These are phyloP conservation scores for Aspergillus candidus DNA, from an alignment of 2,329 filamentous ascomycete species.

Conservation along the genomic window DNA sequence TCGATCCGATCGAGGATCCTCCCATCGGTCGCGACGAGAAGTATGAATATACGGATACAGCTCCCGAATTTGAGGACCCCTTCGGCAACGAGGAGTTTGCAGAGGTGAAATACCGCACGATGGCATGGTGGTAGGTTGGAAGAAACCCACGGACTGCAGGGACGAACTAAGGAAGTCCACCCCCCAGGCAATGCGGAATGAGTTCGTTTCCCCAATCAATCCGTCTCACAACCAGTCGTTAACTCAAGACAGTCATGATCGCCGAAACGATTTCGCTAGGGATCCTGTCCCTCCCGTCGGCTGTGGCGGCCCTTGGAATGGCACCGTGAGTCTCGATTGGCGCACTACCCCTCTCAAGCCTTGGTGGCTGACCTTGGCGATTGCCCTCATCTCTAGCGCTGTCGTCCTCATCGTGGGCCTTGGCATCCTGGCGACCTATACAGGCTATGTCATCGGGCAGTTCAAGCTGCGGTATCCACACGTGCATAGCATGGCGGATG, in stretches of 20 bases:
- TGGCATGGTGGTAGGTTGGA: slow-evolving; percentile 35
- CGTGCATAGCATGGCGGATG: slow-evolving; percentile 61
- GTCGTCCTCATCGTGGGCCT: slow-evolving; percentile 44
- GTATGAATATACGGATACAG: background rate
- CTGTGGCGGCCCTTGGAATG: slow-evolving; percentile 46
- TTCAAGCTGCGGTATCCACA: slow-evolving; percentile 51
- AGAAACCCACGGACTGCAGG: too few relatives aligned
- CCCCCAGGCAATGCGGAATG: slow-evolving; percentile 34
- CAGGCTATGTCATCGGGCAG: slow-evolving; percentile 53
- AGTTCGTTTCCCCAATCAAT: too few relatives aligned
- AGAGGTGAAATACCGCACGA: slow-evolving; percentile 44
- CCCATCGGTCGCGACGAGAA: slow-evolving; percentile 1
- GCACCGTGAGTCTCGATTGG: slow-evolving; percentile 34
- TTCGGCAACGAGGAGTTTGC: slow-evolving; percentile 30
- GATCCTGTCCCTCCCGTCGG: slow-evolving; percentile 48
- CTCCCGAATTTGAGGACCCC: slow-evolving; percentile 16
- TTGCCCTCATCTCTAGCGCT: background rate
- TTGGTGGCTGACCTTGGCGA: background rate
- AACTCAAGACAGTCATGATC: slow-evolving; percentile 41
- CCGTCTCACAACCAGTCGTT: too few relatives aligned
- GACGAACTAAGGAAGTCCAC: background rate
- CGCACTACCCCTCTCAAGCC: background rate
- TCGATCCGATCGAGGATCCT: slow-evolving; percentile 1
- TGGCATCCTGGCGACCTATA: slow-evolving; percentile 50
- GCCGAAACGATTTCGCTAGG: slow-evolving; percentile 53